Evolutionary conservation across 164 flowering plant species (phyloP), one percentile per base, ranked within the genome.

Genomic region (Chimonanthus salicifolius): DNA sequence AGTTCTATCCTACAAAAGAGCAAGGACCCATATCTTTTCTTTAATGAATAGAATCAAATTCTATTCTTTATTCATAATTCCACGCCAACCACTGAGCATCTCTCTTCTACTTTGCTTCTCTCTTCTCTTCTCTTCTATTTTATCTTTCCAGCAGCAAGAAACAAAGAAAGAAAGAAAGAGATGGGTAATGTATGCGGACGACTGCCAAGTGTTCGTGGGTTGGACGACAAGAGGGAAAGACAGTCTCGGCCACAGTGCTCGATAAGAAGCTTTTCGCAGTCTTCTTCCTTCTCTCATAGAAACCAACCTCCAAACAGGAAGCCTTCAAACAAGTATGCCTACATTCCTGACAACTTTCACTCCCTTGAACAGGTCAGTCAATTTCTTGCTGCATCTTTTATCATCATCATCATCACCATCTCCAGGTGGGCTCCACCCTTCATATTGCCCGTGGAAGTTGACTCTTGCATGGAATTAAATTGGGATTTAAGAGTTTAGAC

Each of bases 321-420:
- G 8, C 68, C 47, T 48, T 7, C 6, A 5, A 66, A 6, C 45
- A 63, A 66, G 48, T 66, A 66, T 16, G 68, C 68, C 6, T 66
- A 4, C 68, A 66, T 66, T 45, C 68, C 68, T 44, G 68, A 66
- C 47, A 66, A 66, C 68, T 66, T 10, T 48, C 68, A 66, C 49
- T 33, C 68, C 47, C 49, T 66, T 16, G 68, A 66, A 10, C 68
- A 66, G 68, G 68, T 66, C 46, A 45, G 47, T 66, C 11, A 8
- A 43, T 44, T 43, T 3, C 4, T 64, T 33, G n/a, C 13, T 33
- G 47, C 48, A 9, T 45, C 58, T 51, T 7, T 7, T 11, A 63
- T 63, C 44, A 20, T 13, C 48, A 15, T 43, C 48, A 43, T 33
- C 47, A 65, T 45, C 48, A 20, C 21, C 33, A 33, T 33, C 33